These are phyloP conservation scores for Plasmodium knowlesi DNA, from an alignment of 169 alveolate species.

Conservation along the genomic window DNA sequence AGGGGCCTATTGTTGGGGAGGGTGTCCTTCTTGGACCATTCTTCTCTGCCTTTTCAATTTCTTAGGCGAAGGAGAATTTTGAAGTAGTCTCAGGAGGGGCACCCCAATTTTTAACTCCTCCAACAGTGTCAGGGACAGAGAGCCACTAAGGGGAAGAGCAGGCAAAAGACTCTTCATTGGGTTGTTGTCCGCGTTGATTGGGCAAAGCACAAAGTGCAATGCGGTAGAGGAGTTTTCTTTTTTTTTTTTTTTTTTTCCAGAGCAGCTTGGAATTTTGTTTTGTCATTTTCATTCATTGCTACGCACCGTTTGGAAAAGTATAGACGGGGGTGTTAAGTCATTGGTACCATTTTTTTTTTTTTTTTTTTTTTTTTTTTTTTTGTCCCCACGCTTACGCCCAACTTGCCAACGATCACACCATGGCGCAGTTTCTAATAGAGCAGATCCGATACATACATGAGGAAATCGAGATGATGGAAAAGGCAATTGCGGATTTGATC, in stretches of 20 bases:
- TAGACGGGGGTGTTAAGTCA: too few species aligned
- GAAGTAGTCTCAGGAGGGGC: background rate
- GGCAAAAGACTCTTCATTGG: background rate
- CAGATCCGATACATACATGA: slow-evolving; percentile 77
- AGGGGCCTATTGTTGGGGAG: background rate
- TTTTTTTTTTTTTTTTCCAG: background rate
- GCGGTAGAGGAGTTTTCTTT: background rate
- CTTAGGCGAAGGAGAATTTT: background rate
- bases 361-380: too few species aligned
- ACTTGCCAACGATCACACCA: background rate
- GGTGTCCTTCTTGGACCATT: background rate
- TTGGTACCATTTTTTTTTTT: background rate
- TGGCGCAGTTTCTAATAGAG: slow-evolving; percentile 78
- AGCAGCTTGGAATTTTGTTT: background rate
- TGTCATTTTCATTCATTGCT: background rate
- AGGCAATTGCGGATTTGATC: slow-evolving; percentile 73
- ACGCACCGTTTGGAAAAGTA: too few species aligned
- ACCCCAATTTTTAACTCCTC: background rate
- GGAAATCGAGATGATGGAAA: slow-evolving; percentile 78
- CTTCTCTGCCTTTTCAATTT: background rate
- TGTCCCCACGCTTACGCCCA: too few species aligned
- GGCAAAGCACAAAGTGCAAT: too few species aligned
- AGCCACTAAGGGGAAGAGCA: background rate
- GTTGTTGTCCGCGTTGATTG: background rate
- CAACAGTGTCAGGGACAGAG: too few species aligned